Base-by-base conservation (phyloP, 129 eudicot genomes). In the Saussurea involucrata region DNA sequence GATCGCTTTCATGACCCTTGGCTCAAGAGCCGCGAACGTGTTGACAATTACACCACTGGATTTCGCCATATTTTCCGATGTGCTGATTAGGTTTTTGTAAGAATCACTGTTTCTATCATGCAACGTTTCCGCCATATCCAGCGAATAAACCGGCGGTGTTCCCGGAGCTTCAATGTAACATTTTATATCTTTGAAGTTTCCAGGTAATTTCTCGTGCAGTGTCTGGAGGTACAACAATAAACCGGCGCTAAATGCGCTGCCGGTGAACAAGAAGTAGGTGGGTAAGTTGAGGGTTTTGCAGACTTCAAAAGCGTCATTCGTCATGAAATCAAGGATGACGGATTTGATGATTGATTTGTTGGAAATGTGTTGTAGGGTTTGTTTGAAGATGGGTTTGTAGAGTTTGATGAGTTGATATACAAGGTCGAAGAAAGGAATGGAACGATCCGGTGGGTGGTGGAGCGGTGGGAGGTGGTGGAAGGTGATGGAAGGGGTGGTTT, bases 381-480 rank as follows among this genome's bases (percentile, higher is more conserved):
- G 13, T 10, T 3, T 25, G 29, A 67, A 6, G 21, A 31, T 17
- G 5, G 72, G 44, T 9, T 8, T 67, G 72, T 36, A 66, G 1
- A 18, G 37, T 2, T 28, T 44, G 63, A 57, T 29, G 13, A 67
- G 18, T 42, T 49, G 28, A 36, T 11, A 67, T 24, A 20, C 72
- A 7, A 67, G 71, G 5, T 67, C 49, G 24, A 8, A 18, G 25
- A 67, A 67, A 18, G 6, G 72, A 17, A 28, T 36, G 42, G 72
- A 29, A 67, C 27, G 37, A 13, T 65, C 72, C 8, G 72, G 11
- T 15, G 72, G 24, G 44, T 31, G 71, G 71, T 31, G 25, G 49
- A 29, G 21, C 6, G 36, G 44, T 17, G 74, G 87, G 46, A 84
- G 72, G 11, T 31, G 73, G 71, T 77, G 86, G 96, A 90, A 92